These are phyloP conservation scores for Paxillus rubicundulus DNA, from an alignment of 768 basidiomycete genomes.

Conservation along the genomic window DNA sequence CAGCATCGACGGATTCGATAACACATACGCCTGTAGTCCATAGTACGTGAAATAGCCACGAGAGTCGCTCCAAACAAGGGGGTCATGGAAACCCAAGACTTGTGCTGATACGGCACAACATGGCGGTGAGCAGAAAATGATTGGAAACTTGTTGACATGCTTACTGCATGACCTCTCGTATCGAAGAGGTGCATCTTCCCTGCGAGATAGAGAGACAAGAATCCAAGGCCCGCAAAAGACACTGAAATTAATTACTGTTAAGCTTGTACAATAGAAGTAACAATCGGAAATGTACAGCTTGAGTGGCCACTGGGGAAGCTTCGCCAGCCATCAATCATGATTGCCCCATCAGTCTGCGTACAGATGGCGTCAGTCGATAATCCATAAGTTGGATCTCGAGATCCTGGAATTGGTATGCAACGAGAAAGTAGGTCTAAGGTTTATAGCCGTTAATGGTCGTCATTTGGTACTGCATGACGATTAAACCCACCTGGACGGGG, in stretches of 20 bases:
- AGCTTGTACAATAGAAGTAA: background rate
- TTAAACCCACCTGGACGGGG: slow-evolving; percentile 70
- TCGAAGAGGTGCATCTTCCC: slow-evolving; percentile 94
- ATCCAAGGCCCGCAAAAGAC: slow-evolving; percentile 90
- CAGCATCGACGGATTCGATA: slow-evolving; percentile 4
- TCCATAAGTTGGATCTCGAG: slow-evolving; percentile 67
- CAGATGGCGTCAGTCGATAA: slow-evolving; percentile 78
- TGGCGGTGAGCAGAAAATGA: background rate
- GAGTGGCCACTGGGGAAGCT: slow-evolving; percentile 94
- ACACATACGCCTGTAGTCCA: slow-evolving; percentile 78
- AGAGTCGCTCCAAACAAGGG: slow-evolving; percentile 78
- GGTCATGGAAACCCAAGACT: slow-evolving; percentile 79
- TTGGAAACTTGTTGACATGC: slow-evolving; percentile 14
- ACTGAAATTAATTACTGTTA: slow-evolving; percentile 43
- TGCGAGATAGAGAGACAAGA: slow-evolving; percentile 83
- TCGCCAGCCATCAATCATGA: slow-evolving; percentile 81
- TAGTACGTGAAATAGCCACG: slow-evolving; percentile 82
- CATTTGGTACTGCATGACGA: background rate
- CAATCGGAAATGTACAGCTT: slow-evolving; percentile 53
- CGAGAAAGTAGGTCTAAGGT: slow-evolving; percentile 30
- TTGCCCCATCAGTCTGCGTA: slow-evolving; percentile 57
- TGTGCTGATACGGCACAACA: slow-evolving; percentile 41
- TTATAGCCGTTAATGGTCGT: background rate
- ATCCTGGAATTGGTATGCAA: slow-evolving; percentile 66
- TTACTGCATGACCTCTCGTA: slow-evolving; percentile 65